These are phyloP conservation scores for Batrachochytrium dendrobatidis DNA, from an alignment of 371 early-diverging fungal genomes.

Conservation along the genomic window DNA sequence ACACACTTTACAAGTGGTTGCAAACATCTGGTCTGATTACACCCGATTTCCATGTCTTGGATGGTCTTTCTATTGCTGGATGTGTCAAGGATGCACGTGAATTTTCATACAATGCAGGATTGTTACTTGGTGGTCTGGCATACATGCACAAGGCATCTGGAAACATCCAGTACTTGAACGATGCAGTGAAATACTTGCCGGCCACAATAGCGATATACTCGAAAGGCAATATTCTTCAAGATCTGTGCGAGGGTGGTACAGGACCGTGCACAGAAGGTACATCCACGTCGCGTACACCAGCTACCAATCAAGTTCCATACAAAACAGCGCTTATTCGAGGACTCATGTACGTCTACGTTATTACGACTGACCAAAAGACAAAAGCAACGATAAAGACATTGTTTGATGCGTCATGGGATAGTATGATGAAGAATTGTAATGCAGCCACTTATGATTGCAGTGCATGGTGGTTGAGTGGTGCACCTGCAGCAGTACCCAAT, in stretches of 20 bases:
- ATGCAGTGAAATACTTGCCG: conserved; percentile 13
- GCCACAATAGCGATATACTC: conserved; percentile 10
- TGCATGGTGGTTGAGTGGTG: not conserved
- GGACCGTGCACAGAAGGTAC: conserved; percentile 15
- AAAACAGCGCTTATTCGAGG: conserved; percentile 18
- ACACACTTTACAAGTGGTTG: conserved; percentile 27
- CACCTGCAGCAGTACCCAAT: not conserved
- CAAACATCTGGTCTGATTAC: conserved; percentile 11
- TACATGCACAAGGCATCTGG: conserved; percentile 24
- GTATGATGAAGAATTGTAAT: not conserved
- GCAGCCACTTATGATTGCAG: not conserved
- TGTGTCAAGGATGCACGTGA: conserved; percentile 3
- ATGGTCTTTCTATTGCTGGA: conserved; percentile 15
- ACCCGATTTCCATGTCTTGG: conserved; percentile 18
- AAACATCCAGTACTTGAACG: conserved; percentile 13
- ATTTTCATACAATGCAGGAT: conserved; percentile 22
- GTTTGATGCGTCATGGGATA: conserved; percentile 9
- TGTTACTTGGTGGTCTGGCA: conserved; percentile 18
- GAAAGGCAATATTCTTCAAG: conserved; percentile 9
- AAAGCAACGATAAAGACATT: conserved; percentile 17
- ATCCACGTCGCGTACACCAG: too few relatives aligned
- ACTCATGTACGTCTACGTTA: conserved; percentile 14
- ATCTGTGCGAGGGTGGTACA: conserved; percentile 12
- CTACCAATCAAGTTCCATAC: not conserved
- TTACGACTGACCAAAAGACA: conserved; percentile 9